Evolutionary conservation across 2,329 filamentous ascomycete species (phyloP).

Genomic region (Alternaria dauci): DNA sequence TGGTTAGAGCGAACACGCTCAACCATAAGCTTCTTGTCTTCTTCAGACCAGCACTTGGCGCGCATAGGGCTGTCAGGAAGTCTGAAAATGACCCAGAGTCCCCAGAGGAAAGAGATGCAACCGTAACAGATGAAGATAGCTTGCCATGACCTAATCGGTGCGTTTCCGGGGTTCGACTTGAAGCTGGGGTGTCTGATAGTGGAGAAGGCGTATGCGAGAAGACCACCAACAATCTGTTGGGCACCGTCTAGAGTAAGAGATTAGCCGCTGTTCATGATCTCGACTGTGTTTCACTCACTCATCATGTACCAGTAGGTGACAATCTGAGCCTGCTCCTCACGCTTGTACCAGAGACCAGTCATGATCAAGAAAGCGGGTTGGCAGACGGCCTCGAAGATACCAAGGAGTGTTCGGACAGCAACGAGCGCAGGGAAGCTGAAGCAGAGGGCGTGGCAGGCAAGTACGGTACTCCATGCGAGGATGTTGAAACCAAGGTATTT

Average conservation of each 20-base stretch:
- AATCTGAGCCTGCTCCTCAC: conserved; percentile 71
- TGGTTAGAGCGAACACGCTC: conserved; percentile 58
- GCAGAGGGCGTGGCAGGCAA: conserved; percentile 69
- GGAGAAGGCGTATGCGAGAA: conserved; percentile 65
- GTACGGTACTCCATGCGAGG: conserved; percentile 67
- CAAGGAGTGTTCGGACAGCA: conserved; percentile 69
- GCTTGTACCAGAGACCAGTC: conserved; percentile 74
- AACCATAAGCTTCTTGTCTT: conserved; percentile 67
- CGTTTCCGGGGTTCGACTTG: conserved; percentile 37
- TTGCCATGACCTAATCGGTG: conserved; percentile 70
- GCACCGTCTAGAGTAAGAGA: conserved; percentile 58
- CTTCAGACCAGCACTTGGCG: conserved; percentile 72
- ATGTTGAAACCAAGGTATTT: conserved; percentile 73
- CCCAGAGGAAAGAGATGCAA: conserved; percentile 69
- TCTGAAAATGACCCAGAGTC: conserved; percentile 61
- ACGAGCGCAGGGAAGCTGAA: conserved; percentile 68
- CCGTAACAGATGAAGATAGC: conserved; percentile 73
- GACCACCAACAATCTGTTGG: conserved; percentile 75
- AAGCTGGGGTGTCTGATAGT: conserved; percentile 31
- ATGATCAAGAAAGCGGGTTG: conserved; percentile 74
- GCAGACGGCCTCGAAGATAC: conserved; percentile 75
- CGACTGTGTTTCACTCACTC: conserved; percentile 51
- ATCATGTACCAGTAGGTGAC: conserved; percentile 80
- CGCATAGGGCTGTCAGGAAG: conserved; percentile 71
- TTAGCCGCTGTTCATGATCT: neutral